Percentiles rank a stretch among this genome's conserved stretches.
Conservation (phyloP, 768 basidiomycete genomes). For the Pleurotus pulmonarius region DNA sequence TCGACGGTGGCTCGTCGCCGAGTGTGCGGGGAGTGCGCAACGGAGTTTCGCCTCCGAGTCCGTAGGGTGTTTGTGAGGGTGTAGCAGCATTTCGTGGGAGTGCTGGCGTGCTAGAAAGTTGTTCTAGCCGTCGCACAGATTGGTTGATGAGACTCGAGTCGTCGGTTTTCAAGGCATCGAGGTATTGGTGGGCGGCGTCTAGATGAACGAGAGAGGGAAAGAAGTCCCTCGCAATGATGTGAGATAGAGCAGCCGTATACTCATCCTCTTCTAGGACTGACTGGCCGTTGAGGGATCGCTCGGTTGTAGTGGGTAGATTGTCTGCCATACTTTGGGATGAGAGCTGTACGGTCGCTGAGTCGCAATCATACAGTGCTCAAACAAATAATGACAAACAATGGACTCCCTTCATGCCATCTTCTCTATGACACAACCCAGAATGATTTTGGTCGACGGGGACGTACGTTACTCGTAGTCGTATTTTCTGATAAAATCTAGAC, state of each 20-base stretch:
- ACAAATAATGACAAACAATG: too few species aligned
- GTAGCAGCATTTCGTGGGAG: slow-evolving; percentile 31
- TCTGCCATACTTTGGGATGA: background rate
- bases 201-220: slow-evolving; percentile 91
- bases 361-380: background rate
- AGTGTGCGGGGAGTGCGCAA: slow-evolving; percentile 34
- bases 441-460: too few species aligned
- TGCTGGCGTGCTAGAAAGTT: slow-evolving; percentile 51
- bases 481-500: too few species aligned
- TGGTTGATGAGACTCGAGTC: slow-evolving; percentile 76
- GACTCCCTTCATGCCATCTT: too few species aligned
- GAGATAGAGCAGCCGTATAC: slow-evolving; percentile 85
- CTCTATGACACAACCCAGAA: too few species aligned
- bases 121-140: slow-evolving; percentile 71
- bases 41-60: slow-evolving; percentile 62
- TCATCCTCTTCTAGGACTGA: slow-evolving; percentile 87
- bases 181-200: slow-evolving; percentile 83
- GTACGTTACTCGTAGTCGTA: too few species aligned
- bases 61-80: slow-evolving; percentile 68
- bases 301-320: slow-evolving; percentile 19
- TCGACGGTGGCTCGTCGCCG: slow-evolving; percentile 35
- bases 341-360: too few species aligned
- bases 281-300: slow-evolving; percentile 70
- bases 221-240: slow-evolving; percentile 96
- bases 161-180: slow-evolving; percentile 72